Base-by-base conservation (phyloP, 2,329 filamentous ascomycete species). In the Keithomyces neogunnii region DNA sequence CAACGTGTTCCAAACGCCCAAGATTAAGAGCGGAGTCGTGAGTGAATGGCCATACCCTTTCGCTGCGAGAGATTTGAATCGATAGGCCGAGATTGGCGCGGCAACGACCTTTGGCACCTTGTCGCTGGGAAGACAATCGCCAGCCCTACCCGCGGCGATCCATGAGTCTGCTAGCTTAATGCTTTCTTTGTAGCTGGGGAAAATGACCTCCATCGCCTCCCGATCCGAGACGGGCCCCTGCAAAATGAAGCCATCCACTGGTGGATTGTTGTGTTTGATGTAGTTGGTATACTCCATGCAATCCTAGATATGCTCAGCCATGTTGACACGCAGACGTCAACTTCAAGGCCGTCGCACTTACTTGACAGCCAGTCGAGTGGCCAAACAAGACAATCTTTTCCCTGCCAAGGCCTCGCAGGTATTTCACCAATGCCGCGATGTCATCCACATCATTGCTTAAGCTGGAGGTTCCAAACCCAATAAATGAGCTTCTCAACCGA, bases 151-250 rank as follows among this genome's bases (percentile, higher is more conserved):
- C 3, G 75, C 68, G 0, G 70, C 65, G 38, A 86, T 77, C 72
- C 83, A 75, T 45, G 71, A 66, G 50, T 73, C 67, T 0, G 85
- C 82, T 8, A 73, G 60, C 1, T 70, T 66, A 8, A 84, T 59
- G 50, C 67, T 72, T 47, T 65, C 66, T 13, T 75, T 68, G 54
- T 79, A 68, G 5, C 73, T 68, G 4, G 71, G 60, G 47, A 81
- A 68, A 5, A 76, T 62, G 3, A 69, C 62, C 3, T 67, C 67
- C 9, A 86, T 61, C 0, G 76, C 79, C 63, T 95, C 85, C 32
- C 89, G 77, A 65, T 96, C 89, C 1, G 82, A 88, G 3, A 91
- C 84, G 0, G 88, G 84, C 0, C 85, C 89, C 65, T 95, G 90
- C 50, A 96, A 70, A 44, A 96, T 85, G 47, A 83, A 84, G 36